These are phyloP conservation scores for Cyclotella kingstonii DNA, from an alignment of 108 stramenopile genomes.

Conservation along the genomic window DNA sequence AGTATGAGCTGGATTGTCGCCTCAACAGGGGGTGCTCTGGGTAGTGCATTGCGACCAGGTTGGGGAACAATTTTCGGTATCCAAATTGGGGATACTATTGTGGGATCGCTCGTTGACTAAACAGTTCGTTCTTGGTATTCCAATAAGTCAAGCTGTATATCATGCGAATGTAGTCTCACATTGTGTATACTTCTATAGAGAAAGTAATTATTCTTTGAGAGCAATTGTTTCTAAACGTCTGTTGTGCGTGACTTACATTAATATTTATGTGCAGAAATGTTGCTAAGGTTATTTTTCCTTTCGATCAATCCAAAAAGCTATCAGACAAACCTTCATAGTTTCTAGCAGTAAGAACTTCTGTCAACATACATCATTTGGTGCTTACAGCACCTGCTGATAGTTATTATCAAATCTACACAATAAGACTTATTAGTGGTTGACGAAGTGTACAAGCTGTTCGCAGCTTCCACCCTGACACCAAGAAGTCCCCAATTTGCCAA, in stretches of 20 bases:
- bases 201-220: neutral
- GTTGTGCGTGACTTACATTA: neutral
- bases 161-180: too few relatives aligned
- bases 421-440: slow-evolving; percentile 32
- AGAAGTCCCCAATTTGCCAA: slow-evolving; percentile 90
- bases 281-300: neutral
- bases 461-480: slow-evolving; percentile 60
- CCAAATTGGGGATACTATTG: slow-evolving; percentile 30
- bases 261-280: neutral
- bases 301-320: slow-evolving; percentile 9
- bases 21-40: slow-evolving; percentile 37
- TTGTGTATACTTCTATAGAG: neutral
- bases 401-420: slow-evolving; percentile 45
- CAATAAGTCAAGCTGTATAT: too few relatives aligned
- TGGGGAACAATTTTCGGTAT: slow-evolving; percentile 48
- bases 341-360: slow-evolving; percentile 36
- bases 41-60: slow-evolving; percentile 36
- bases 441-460: slow-evolving; percentile 50
- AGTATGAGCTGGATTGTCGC: slow-evolving; percentile 38
- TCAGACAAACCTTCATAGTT: slow-evolving; percentile 45
- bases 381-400: slow-evolving; percentile 44
- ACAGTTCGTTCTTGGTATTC: too few relatives aligned
- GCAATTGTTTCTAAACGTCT: neutral
- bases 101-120: slow-evolving; percentile 34
- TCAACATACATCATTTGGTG: slow-evolving; percentile 18